Evolutionary conservation across 805 yeast genomes (phyloP).

Genomic region (Myxozyma geophila): DNA sequence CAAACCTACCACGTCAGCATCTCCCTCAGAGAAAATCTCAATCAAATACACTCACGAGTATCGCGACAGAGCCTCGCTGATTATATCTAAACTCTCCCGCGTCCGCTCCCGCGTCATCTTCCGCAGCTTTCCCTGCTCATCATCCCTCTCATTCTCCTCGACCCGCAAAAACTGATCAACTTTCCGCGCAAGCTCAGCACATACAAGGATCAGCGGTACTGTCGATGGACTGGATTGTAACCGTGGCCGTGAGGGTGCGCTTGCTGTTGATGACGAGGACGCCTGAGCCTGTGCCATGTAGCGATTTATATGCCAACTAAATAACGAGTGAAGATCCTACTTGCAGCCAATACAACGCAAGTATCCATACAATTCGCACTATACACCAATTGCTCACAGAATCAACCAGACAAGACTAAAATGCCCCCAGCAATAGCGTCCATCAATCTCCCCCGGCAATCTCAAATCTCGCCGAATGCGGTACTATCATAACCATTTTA

Average conservation of each 20-base stretch:
- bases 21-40: neutral
- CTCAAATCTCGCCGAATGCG: too few species aligned
- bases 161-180: constrained; percentile 25
- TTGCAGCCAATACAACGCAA: too few species aligned
- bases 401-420: too few species aligned
- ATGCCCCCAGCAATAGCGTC: too few species aligned
- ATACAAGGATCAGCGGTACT: constrained; percentile 27
- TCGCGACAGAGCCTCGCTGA: constrained; percentile 40
- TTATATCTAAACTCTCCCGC: constrained; percentile 38
- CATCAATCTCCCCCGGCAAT: too few species aligned
- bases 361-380: too few species aligned
- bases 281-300: too few species aligned
- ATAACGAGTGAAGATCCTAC: too few species aligned
- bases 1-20: constrained; percentile 28
- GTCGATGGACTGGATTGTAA: constrained; percentile 24
- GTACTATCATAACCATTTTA: too few species aligned
- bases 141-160: neutral
- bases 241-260: constrained; percentile 9
- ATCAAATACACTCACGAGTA: constrained; percentile 33
- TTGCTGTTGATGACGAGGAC: neutral
- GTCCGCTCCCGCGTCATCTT: constrained; percentile 39
- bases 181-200: constrained; percentile 28
- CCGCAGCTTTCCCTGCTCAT: constrained; percentile 15
- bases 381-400: too few species aligned
- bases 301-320: too few species aligned